Evolutionary conservation across 23 red algal genomes (phyloP).

Genomic region (Gracilariopsis chorda): DNA sequence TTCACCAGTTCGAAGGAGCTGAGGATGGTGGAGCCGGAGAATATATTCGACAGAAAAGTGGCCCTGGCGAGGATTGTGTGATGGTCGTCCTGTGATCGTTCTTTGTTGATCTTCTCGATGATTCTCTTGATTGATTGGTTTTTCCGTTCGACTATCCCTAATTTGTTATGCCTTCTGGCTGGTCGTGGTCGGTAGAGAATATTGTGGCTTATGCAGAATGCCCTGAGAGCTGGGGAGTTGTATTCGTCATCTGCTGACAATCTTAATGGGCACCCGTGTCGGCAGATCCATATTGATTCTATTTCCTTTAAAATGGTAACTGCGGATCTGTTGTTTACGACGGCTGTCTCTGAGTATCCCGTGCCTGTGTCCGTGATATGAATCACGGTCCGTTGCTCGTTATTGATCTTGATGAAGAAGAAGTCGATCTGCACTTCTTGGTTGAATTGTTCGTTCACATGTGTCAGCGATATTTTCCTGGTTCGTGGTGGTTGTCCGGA

Average conservation of each 20-base stretch:
- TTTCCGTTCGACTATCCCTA: neutral
- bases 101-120: neutral
- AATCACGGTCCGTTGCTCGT: neutral
- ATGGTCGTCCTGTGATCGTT: neutral
- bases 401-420: neutral
- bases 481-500: neutral
- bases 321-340: neutral
- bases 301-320: neutral
- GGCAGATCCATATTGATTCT: neutral
- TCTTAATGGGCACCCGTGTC: neutral
- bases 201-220: neutral
- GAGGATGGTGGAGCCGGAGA: neutral
- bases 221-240: neutral
- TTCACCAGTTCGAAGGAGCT: neutral
- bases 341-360: neutral
- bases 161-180: neutral
- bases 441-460: neutral
- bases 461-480: neutral
- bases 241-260: neutral
- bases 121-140: neutral
- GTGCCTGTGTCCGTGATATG: neutral
- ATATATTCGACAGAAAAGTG: neutral
- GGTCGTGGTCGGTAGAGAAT: neutral
- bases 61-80: neutral
- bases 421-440: neutral